Evolutionary conservation across 1,139 yeast species (phyloP).

Genomic region (Hyphopichia wangnamkhiaoensis): DNA sequence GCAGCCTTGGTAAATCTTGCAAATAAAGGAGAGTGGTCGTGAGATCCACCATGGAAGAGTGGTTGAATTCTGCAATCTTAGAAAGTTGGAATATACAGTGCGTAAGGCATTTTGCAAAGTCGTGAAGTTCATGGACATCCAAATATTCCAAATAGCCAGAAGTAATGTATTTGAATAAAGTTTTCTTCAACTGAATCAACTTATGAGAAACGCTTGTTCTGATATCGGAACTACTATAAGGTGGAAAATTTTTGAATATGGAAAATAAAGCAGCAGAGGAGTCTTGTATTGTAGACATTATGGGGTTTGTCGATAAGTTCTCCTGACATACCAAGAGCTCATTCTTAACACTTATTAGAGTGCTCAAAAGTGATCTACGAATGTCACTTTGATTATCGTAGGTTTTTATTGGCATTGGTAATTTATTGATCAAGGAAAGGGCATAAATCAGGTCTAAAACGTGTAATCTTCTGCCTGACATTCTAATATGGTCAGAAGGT

Average conservation of each 20-base stretch:
- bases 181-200: conserved; percentile 20
- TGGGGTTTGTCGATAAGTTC: neutral
- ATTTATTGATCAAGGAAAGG: neutral
- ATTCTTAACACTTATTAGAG: neutral
- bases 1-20: conserved; percentile 34
- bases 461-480: neutral
- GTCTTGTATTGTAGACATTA: neutral
- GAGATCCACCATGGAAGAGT: conserved; percentile 19
- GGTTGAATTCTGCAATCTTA: conserved; percentile 21
- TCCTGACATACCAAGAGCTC: neutral
- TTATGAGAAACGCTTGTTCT: conserved; percentile 11
- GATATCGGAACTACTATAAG: too few species aligned
- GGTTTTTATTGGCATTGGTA: neutral
- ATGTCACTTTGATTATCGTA: neutral
- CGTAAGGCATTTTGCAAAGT: conserved; percentile 17
- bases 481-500: neutral
- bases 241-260: too few species aligned
- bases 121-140: conserved; percentile 20
- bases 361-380: neutral
- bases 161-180: conserved; percentile 12
- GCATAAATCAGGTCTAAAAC: neutral
- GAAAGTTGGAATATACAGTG: conserved; percentile 29
- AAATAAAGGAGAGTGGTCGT: conserved; percentile 25
- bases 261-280: too few species aligned
- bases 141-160: conserved; percentile 8